Percentiles rank a stretch among this genome's conserved stretches.
phyloP scores from a whole-genome alignment of 208 protist genomes.

The Trypanosomatidae sp. region DNA sequence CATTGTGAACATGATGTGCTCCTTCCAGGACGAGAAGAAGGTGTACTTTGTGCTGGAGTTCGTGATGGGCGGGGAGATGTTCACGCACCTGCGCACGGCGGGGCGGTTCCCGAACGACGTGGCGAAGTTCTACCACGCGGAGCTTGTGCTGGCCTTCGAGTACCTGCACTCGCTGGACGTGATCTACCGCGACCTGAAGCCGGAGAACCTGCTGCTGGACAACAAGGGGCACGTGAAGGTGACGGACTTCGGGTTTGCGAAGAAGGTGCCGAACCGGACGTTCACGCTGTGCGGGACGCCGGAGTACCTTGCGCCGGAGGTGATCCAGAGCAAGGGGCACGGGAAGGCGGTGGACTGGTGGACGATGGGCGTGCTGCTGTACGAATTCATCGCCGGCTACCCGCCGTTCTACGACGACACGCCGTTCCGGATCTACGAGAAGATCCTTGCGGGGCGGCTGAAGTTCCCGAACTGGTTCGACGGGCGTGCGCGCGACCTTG shows the following conservation, averaged over 20 bases:
- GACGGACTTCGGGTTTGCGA: conserved; percentile 89
- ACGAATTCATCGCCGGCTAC: conserved; percentile 94
- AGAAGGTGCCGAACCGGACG: conserved; percentile 76
- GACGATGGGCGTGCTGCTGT: conserved; percentile 95
- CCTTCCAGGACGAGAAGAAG: conserved; percentile 93
- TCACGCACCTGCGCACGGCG: conserved; percentile 84
- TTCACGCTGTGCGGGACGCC: conserved; percentile 92
- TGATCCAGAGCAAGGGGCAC: conserved; percentile 92
- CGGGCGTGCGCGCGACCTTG: conserved; percentile 72
- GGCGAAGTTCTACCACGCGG: conserved; percentile 93
- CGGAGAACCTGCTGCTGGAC: conserved; percentile 91
- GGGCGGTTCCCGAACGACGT: conserved; percentile 86
- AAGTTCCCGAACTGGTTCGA: conserved; percentile 89
- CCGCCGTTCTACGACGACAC: conserved; percentile 94
- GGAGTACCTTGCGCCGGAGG: conserved; percentile 92
- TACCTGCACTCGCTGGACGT: conserved; percentile 92
- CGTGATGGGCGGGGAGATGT: conserved; percentile 92
- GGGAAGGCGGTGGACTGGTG: conserved; percentile 98
- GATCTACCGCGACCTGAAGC: conserved; percentile 93
- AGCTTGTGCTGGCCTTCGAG: conserved; percentile 91
- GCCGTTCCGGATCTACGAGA: conserved; percentile 87
- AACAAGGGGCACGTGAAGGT: conserved; percentile 83
- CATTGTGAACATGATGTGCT: conserved; percentile 93
- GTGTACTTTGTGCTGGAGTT: conserved; percentile 95
- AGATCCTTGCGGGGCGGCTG: conserved; percentile 80